phyloP scores from a whole-genome alignment of 305 asterid genomes.

The Fraxinus platypoda region DNA sequence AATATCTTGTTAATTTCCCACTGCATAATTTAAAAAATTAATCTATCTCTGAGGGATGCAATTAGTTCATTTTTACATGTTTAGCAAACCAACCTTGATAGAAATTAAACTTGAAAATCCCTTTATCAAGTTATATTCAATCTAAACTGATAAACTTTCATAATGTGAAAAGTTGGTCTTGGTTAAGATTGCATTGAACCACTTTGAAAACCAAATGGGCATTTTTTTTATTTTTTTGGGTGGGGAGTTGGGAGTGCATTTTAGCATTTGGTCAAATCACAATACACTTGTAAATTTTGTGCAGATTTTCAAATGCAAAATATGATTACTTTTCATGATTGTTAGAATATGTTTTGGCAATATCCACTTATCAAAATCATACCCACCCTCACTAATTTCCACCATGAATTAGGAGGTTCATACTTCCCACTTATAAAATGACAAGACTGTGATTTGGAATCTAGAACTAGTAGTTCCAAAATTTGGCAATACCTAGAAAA shows the following conservation, averaged over 20 bases:
- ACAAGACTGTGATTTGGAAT: background rate
- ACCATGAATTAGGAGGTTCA: background rate
- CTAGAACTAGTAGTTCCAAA: background rate
- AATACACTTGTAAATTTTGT: background rate
- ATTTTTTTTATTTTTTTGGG: background rate
- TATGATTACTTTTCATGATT: background rate
- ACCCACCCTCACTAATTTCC: background rate
- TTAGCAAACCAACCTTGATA: too few relatives aligned
- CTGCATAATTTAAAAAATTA: too few relatives aligned
- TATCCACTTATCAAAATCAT: background rate
- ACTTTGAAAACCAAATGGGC: background rate
- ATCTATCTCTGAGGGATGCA: background rate
- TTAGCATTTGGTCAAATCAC: background rate
- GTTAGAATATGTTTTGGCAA: background rate
- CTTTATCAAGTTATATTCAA: background rate
- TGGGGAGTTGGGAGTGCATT: conserved; percentile 1
- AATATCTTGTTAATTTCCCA: background rate
- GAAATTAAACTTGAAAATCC: too few relatives aligned
- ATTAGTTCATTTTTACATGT: too few relatives aligned
- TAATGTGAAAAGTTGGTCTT: background rate
- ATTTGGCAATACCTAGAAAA: background rate
- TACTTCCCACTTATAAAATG: background rate
- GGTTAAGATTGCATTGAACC: background rate
- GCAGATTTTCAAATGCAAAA: background rate
- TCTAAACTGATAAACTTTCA: background rate